Evolutionary conservation across 495 filamentous ascomycete species (phyloP).

Genomic region (Neurospora sp.): DNA sequence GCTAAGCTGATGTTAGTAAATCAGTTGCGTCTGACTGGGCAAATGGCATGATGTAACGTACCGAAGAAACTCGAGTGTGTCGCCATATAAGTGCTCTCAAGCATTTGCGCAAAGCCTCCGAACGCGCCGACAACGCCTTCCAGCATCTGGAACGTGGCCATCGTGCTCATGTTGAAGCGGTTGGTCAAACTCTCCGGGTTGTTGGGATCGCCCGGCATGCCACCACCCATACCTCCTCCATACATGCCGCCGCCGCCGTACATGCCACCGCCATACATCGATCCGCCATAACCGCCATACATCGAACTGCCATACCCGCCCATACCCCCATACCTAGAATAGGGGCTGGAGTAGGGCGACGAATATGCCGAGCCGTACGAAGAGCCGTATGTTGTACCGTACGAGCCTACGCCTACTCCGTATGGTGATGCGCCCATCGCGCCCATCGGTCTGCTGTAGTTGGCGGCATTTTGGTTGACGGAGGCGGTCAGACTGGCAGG

Average conservation of each 20-base stretch:
- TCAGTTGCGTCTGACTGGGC: background rate
- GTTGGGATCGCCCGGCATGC: constrained; percentile 62
- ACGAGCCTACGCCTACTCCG: constrained; percentile 32
- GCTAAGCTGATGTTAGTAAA: constrained; percentile 43
- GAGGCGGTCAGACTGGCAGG: constrained; percentile 66
- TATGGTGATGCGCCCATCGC: constrained; percentile 41
- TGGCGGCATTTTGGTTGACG: constrained; percentile 73
- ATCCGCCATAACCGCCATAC: constrained; percentile 19
- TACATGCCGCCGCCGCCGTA: constrained; percentile 49
- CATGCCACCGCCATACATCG: constrained; percentile 58
- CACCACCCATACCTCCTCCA: constrained; percentile 37
- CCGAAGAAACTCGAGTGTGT: constrained; percentile 98
- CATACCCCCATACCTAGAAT: constrained; percentile 34
- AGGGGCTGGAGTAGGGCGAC: constrained; percentile 37
- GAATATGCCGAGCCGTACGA: constrained; percentile 33
- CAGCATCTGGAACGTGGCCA: constrained; percentile 97
- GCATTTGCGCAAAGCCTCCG: constrained; percentile 97
- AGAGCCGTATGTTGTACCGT: constrained; percentile 19
- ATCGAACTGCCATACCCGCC: constrained; percentile 30
- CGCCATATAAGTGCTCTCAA: constrained; percentile 99
- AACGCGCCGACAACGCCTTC: constrained; percentile 98
- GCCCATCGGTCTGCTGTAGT: constrained; percentile 48
- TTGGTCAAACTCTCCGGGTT: constrained; percentile 89
- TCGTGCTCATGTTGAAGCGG: constrained; percentile 81
- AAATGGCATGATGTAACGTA: constrained; percentile 35